Base-by-base conservation (phyloP, 495 filamentous ascomycete species). In the Trypethelium eluteriae region DNA sequence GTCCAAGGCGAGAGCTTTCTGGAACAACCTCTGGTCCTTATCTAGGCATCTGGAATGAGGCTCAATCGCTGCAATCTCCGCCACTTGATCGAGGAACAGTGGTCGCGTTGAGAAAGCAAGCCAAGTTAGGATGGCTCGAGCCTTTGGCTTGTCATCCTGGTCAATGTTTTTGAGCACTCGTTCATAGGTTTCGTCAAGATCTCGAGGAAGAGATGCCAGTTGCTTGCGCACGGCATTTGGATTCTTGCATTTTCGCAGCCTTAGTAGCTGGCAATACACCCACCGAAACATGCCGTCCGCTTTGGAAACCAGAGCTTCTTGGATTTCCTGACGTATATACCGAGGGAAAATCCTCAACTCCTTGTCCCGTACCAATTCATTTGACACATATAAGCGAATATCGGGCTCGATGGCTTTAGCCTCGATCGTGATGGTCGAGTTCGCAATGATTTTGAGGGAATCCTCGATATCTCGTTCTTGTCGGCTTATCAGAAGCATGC, bases 401-500 rank as follows among this genome's bases (percentile, higher is more conserved):
- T 73, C 71, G 1, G 39, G 34, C 41, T 70, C 69, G 11, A 73
- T 65, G 25, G 62, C 39, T 3, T 65, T 39, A 34, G 39, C 65
- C 38, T 73, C 44, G 18, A 73, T 38, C 41, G 65, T 67, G 5
- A 71, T 62, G 39, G 35, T 63, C 35, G 64, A 63, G 36, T 62
- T n/a, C 11, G 18, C 10, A 2, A 66, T 14, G 14, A 64, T 3
- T 39, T 63, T 57, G 2, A 73, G 62, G 7, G 64, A 10, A 39
- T 32, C 56, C 38, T 70, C 67, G 25, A 73, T 73, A 38, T 70
- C 71, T 7, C 47, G 36, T 57, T 70, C 71, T 50, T 56, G 68
- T 2, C 69, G 64, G 56, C 71, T 73, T 47, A 68, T 73, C 1
- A 68, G 10, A 3, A 73, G 64, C n/a, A 73, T 34, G 47, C 68